Evolutionary conservation across 2,329 filamentous ascomycete genomes (phyloP).

Genomic region (Colletotrichum shisoi): DNA sequence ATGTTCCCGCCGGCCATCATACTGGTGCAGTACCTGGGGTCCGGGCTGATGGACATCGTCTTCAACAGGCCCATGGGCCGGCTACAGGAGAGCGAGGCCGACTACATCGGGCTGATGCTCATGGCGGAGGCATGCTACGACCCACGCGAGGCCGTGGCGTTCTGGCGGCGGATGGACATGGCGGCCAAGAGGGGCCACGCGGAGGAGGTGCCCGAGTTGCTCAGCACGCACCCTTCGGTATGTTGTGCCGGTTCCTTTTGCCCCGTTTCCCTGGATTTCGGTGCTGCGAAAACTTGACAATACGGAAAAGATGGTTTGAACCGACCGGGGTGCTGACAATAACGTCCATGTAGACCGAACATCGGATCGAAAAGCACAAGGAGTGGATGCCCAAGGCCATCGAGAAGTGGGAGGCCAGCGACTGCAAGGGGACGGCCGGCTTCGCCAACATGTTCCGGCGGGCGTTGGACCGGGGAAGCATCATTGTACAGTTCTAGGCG

Average conservation of each 20-base stretch:
- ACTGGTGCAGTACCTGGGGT: slow-evolving; percentile 52
- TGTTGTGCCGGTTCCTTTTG: slow-evolving; percentile 43
- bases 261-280: background rate
- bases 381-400: slow-evolving; percentile 68
- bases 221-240: slow-evolving; percentile 79
- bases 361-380: slow-evolving; percentile 69
- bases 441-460: slow-evolving; percentile 63
- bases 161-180: slow-evolving; percentile 73
- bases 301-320: too few relatives aligned
- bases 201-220: slow-evolving; percentile 69
- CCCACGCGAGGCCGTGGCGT: slow-evolving; percentile 69
- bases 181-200: slow-evolving; percentile 51
- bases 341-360: slow-evolving; percentile 58
- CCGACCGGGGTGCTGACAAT: background rate
- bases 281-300: background rate
- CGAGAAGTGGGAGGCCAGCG: slow-evolving; percentile 61
- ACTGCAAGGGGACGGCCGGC: slow-evolving; percentile 60
- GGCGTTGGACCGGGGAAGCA: slow-evolving; percentile 53
- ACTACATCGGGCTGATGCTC: slow-evolving; percentile 83
- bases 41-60: slow-evolving; percentile 66
- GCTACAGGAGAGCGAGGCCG: slow-evolving; percentile 78
- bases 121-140: slow-evolving; percentile 83
- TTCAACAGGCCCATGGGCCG: slow-evolving; percentile 73
- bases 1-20: slow-evolving; percentile 55
- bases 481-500: slow-evolving; percentile 43